Evolutionary conservation across 805 yeast genomes (phyloP).

Genomic region (Scheffersomyces amazonensis): DNA sequence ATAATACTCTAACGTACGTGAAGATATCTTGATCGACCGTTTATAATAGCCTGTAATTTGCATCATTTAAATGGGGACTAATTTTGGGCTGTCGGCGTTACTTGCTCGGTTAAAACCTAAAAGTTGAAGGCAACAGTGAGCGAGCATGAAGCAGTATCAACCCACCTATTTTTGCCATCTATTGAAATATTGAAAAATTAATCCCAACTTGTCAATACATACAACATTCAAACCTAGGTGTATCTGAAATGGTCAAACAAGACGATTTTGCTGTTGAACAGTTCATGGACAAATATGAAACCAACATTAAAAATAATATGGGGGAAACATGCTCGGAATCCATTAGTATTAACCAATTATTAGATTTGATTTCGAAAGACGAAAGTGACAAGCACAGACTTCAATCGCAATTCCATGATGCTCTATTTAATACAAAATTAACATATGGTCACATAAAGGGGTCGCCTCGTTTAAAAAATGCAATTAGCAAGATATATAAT

Average conservation of each 20-base stretch:
- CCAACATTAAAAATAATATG: constrained; percentile 34
- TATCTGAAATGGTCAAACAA: constrained; percentile 45
- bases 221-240: no score
- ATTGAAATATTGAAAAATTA: no score
- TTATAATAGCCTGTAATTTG: no score
- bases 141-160: no score
- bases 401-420: constrained; percentile 2
- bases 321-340: constrained; percentile 55
- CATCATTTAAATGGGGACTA: no score
- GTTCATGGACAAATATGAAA: constrained; percentile 52
- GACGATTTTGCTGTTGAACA: constrained; percentile 50
- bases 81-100: no score
- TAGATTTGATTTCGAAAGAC: constrained; percentile 13
- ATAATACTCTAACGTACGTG: no score
- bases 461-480: constrained; percentile 32
- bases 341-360: constrained; percentile 37
- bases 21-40: no score
- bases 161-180: no score
- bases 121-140: no score
- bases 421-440: constrained; percentile 25
- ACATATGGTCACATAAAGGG: constrained; percentile 50
- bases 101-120: no score
- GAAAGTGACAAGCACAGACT: neutral
- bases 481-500: constrained; percentile 35
- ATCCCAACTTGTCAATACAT: no score